Evolutionary conservation across 2,329 filamentous ascomycete genomes (phyloP).

Genomic region (Calonectria multiphialidica): DNA sequence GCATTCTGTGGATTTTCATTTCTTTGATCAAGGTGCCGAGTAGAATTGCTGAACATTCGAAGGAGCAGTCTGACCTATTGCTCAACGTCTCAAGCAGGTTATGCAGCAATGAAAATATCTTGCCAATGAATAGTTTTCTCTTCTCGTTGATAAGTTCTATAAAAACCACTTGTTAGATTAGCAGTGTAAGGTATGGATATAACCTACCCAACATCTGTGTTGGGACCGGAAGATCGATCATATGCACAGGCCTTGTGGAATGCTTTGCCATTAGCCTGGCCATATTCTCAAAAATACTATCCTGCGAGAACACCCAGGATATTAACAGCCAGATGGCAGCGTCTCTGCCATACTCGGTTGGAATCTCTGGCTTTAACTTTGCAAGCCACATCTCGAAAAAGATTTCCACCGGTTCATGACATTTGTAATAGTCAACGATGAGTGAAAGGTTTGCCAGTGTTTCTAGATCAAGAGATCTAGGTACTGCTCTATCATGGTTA

Average conservation of each 20-base stretch:
- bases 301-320: background rate
- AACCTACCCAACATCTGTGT: background rate
- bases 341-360: background rate
- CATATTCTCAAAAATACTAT: background rate
- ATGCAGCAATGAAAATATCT: background rate
- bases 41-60: conserved; percentile 30
- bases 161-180: background rate
- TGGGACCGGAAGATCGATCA: background rate
- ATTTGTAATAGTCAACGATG: conserved; percentile 23
- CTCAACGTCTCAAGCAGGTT: background rate
- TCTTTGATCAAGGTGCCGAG: conserved; percentile 30
- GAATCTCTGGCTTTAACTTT: background rate
- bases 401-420: background rate
- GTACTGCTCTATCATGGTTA: background rate
- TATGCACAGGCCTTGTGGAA: conserved; percentile 6
- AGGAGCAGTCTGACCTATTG: conserved; percentile 4
- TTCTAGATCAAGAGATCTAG: fast-evolving
- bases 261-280: conserved; percentile 15
- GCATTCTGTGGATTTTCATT: background rate
- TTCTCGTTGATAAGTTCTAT: conserved; percentile 4
- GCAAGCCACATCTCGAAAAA: background rate
- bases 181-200: background rate
- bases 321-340: background rate
- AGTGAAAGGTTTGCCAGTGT: background rate
- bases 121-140: background rate